phyloP scores from a whole-genome alignment of 2,329 filamentous ascomycete genomes.

The Monilinia aucupariae region DNA sequence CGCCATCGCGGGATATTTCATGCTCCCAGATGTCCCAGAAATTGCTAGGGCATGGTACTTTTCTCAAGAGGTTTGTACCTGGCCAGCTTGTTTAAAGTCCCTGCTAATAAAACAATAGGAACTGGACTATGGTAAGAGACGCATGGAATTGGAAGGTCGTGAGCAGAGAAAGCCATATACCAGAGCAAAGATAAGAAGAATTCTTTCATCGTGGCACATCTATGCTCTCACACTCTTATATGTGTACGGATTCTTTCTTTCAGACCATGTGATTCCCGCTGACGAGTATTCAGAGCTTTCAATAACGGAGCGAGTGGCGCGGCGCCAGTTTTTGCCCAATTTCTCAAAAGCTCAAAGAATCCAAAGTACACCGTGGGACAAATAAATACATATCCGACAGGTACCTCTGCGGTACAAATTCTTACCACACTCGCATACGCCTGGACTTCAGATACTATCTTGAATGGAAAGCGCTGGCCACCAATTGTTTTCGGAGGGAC shows the following conservation, averaged over 20 bases:
- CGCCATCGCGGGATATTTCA: slow-evolving; percentile 28
- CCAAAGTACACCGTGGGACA: slow-evolving; percentile 30
- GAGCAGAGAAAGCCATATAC: slow-evolving; percentile 38
- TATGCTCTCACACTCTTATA: slow-evolving; percentile 33
- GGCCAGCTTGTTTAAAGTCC: slow-evolving; percentile 19
- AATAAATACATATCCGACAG: slow-evolving; percentile 34
- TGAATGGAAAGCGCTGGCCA: slow-evolving; percentile 31
- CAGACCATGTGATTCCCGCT: not conserved
- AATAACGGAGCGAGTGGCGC: slow-evolving; percentile 4
- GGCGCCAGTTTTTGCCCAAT: slow-evolving; percentile 38
- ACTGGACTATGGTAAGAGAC: slow-evolving; percentile 16
- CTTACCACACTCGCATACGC: slow-evolving; percentile 31
- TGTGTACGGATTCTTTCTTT: slow-evolving; percentile 20
- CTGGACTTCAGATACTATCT: slow-evolving; percentile 31
- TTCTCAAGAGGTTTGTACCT: slow-evolving; percentile 8
- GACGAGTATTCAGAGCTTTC: slow-evolving; percentile 3
- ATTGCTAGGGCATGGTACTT: slow-evolving; percentile 23
- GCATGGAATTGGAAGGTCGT: slow-evolving; percentile 36
- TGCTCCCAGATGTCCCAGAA: slow-evolving; percentile 37
- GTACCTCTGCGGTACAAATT: slow-evolving; percentile 27
- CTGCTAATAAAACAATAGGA: slow-evolving; percentile 5
- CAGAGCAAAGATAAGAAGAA: slow-evolving; percentile 34
- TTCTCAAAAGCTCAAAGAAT: slow-evolving; percentile 40
- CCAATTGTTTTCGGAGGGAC: slow-evolving; percentile 48
- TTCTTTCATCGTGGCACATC: slow-evolving; percentile 39